A percentile compares a stretch with the other conserved stretches of the same genome.
Evolutionary conservation across 805 yeast species (phyloP).

Genomic region (Zygoascus bituminiphila): DNA sequence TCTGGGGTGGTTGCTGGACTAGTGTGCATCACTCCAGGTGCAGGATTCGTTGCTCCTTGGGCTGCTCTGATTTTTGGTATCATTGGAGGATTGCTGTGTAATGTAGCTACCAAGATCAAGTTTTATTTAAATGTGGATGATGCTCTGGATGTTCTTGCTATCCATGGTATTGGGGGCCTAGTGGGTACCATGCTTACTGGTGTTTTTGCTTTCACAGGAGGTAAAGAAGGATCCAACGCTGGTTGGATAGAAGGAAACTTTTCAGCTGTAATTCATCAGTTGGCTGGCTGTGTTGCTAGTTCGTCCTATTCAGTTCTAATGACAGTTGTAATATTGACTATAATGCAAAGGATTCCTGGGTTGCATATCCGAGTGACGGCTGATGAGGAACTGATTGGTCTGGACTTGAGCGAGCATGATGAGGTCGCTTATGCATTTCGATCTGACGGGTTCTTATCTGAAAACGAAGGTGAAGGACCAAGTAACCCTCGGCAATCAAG

Average conservation of each 20-base stretch:
- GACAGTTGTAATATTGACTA: constrained; percentile 57
- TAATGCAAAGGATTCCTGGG: constrained; percentile 70
- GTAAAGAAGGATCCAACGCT: constrained; percentile 53
- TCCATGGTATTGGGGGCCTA: constrained; percentile 87
- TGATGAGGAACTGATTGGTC: constrained; percentile 82
- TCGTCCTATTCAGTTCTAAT: constrained; percentile 69
- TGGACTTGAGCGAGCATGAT: constrained; percentile 85
- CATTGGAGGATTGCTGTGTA: constrained; percentile 67
- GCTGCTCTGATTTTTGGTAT: constrained; percentile 68
- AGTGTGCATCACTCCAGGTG: constrained; percentile 94
- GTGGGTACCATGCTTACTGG: constrained; percentile 80
- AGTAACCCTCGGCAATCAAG: background rate
- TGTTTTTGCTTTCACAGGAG: constrained; percentile 70
- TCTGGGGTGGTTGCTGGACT: constrained; percentile 91
- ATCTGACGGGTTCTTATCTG: background rate
- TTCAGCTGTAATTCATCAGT: constrained; percentile 78
- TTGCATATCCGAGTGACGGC: constrained; percentile 73
- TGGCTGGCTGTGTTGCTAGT: constrained; percentile 66
- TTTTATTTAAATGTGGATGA: constrained; percentile 70
- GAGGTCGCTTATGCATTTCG: constrained; percentile 57
- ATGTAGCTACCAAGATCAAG: constrained; percentile 79
- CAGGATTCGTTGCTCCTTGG: constrained; percentile 87
- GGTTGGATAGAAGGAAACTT: constrained; percentile 86
- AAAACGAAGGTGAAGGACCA: background rate
- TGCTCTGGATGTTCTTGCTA: constrained; percentile 88